A percentile compares a stretch with the other conserved stretches of the same genome.
phyloP scores from a whole-genome alignment of 108 stramenopile genomes.

The Cylindrotheca fusiformis region DNA sequence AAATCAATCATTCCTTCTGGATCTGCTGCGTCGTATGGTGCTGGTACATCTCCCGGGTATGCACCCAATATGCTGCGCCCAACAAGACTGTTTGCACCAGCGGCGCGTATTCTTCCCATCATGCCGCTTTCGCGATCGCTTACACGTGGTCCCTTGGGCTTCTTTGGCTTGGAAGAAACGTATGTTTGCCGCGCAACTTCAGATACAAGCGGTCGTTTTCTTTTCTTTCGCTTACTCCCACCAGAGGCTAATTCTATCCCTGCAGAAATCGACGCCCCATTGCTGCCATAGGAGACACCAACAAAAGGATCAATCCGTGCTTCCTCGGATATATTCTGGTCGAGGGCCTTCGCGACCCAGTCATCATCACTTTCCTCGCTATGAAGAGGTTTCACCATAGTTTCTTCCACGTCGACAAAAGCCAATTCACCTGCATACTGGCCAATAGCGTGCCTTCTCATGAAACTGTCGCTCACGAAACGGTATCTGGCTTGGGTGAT shows the following conservation, averaged over 20 bases:
- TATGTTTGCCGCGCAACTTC: constrained; percentile 2
- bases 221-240: constrained; percentile 3
- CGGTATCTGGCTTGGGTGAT: constrained; percentile 54
- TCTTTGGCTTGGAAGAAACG: not conserved
- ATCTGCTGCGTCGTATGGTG: constrained; percentile 62
- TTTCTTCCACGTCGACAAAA: not conserved
- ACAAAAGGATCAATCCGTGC: constrained; percentile 4
- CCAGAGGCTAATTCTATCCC: constrained; percentile 25
- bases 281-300: constrained; percentile 11
- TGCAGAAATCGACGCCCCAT: constrained; percentile 15
- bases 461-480: constrained; percentile 57
- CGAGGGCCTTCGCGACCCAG: constrained; percentile 34
- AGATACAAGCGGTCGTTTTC: constrained; percentile 11
- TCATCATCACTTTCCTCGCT: constrained; percentile 36
- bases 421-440: constrained; percentile 12
- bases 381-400: not conserved
- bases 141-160: constrained; percentile 9
- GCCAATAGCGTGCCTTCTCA: constrained; percentile 58
- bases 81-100: constrained; percentile 56
- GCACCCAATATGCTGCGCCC: constrained; percentile 56
- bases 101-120: constrained; percentile 62
- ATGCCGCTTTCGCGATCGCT: constrained; percentile 57
- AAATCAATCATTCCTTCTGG: constrained; percentile 48
- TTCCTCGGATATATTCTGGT: constrained; percentile 6
- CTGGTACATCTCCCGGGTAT: constrained; percentile 78